A percentile compares a stretch with the other conserved stretches of the same genome.
These are phyloP conservation scores for Xylaria sp. DNA, from an alignment of 2,329 filamentous ascomycete species.

Conservation along the genomic window DNA sequence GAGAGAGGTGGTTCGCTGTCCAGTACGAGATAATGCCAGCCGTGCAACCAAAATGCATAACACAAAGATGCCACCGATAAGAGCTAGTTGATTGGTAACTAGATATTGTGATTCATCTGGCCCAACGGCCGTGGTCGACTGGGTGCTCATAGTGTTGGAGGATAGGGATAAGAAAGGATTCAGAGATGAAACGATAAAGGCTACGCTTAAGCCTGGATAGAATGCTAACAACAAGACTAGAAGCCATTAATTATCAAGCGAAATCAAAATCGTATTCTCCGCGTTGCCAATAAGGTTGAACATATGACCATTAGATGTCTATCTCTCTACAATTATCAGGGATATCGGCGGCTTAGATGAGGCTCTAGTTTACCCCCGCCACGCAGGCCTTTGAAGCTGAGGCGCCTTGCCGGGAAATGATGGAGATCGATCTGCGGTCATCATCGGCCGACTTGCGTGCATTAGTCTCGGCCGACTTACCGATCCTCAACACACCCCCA, in stretches of 20 bases:
- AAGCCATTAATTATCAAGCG: too few species aligned
- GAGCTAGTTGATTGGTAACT: background rate
- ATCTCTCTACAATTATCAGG: too few species aligned
- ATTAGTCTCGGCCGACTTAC: conserved; percentile 1
- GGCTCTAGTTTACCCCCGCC: background rate
- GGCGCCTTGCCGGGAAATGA: too few species aligned
- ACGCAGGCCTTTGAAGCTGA: background rate
- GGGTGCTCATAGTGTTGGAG: background rate
- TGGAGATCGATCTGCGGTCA: conserved; percentile 4
- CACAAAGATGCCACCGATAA: background rate
- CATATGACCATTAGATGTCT: background rate
- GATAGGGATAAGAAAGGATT: conserved; percentile 31
- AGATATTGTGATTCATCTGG: background rate
- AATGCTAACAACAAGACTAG: background rate
- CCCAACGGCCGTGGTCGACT: background rate
- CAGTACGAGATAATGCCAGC: background rate
- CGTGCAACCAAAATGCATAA: background rate
- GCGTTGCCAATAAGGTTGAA: background rate
- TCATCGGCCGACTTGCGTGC: conserved; percentile 2
- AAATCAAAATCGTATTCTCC: too few species aligned
- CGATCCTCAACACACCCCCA: background rate
- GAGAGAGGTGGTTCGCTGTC: background rate
- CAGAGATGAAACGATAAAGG: background rate
- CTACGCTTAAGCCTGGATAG: background rate
- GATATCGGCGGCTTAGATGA: too few species aligned